Percentiles rank a stretch among this genome's conserved stretches.
Evolutionary conservation across 2,329 filamentous ascomycete genomes (phyloP).

Genomic region (Pyrenochaeta sp.): DNA sequence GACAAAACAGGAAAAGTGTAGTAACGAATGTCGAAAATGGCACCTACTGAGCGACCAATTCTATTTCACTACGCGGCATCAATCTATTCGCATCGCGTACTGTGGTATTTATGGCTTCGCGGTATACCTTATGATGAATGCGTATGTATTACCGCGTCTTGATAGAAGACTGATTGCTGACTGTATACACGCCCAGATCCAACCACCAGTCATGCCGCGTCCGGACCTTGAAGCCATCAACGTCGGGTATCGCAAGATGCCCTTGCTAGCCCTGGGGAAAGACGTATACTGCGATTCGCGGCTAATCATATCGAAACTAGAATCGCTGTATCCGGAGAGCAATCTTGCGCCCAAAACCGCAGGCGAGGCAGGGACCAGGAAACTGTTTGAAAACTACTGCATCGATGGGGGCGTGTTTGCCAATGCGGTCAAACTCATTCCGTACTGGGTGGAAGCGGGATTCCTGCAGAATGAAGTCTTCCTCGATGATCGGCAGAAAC

Average conservation of each 20-base stretch:
- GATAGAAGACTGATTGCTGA: background rate
- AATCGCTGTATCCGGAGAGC: constrained; percentile 28
- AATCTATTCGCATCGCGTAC: constrained; percentile 69
- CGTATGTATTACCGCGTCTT: constrained; percentile 55
- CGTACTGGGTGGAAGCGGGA: constrained; percentile 60
- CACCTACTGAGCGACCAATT: constrained; percentile 57
- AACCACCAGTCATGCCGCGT: constrained; percentile 55
- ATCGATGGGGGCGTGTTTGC: constrained; percentile 67
- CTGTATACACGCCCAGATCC: constrained; percentile 59
- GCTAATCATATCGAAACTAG: constrained; percentile 42
- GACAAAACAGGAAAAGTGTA: too few species aligned
- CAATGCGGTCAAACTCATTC: constrained; percentile 64
- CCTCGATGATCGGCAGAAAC: constrained; percentile 63
- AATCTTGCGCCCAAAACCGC: constrained; percentile 19
- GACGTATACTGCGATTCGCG: constrained; percentile 45
- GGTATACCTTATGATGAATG: constrained; percentile 73
- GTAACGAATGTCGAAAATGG: constrained; percentile 16
- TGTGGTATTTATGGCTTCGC: constrained; percentile 74
- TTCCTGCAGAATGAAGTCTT: constrained; percentile 67
- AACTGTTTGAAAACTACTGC: constrained; percentile 65
- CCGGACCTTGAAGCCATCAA: constrained; percentile 40
- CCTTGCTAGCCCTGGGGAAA: constrained; percentile 40
- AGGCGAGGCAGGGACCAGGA: constrained; percentile 58
- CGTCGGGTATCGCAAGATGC: constrained; percentile 51
- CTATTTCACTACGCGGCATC: constrained; percentile 73